These are phyloP conservation scores for Trichoderma sp. DNA, from an alignment of 2,329 filamentous ascomycete species.

Conservation along the genomic window DNA sequence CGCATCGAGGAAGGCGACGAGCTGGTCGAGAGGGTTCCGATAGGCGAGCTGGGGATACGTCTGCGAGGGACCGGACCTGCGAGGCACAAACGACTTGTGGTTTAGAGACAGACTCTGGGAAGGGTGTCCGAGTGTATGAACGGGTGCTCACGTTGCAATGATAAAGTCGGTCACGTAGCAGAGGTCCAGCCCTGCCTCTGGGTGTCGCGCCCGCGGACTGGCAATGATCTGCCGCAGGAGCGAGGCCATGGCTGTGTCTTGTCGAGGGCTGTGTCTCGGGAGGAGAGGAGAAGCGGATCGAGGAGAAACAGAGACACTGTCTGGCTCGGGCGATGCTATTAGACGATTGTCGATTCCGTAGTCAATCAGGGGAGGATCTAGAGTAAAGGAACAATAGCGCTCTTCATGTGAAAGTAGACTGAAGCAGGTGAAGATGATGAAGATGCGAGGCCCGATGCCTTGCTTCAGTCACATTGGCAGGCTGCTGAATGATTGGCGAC, in stretches of 20 bases:
- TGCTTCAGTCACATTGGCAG: too few relatives aligned
- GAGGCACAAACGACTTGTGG: conserved; percentile 31
- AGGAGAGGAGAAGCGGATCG: background rate
- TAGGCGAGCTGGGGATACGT: conserved; percentile 91
- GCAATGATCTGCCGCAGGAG: conserved; percentile 90
- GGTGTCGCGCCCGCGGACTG: conserved; percentile 78
- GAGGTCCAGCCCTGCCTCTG: conserved; percentile 86
- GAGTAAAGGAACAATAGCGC: too few relatives aligned
- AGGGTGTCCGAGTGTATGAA: too few relatives aligned
- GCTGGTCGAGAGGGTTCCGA: conserved; percentile 84
- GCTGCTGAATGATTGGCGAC: too few relatives aligned
- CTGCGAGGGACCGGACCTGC: conserved; percentile 83
- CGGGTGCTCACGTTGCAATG: conserved; percentile 57
- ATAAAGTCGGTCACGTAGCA: conserved; percentile 92
- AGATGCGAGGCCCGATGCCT: too few relatives aligned
- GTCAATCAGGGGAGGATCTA: too few relatives aligned
- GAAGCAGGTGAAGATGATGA: too few relatives aligned
- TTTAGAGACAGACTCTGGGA: background rate
- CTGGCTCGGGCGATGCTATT: too few relatives aligned
- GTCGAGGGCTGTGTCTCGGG: too few relatives aligned
- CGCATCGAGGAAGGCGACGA: conserved; percentile 84
- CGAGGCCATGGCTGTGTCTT: conserved; percentile 54
- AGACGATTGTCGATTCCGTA: too few relatives aligned
- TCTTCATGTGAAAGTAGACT: too few relatives aligned
- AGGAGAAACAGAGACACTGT: background rate